Percentiles rank a stretch among this genome's conserved stretches.
These are phyloP conservation scores for Hydnomerulius pinastri DNA, from an alignment of 768 basidiomycete genomes.

Conservation along the genomic window DNA sequence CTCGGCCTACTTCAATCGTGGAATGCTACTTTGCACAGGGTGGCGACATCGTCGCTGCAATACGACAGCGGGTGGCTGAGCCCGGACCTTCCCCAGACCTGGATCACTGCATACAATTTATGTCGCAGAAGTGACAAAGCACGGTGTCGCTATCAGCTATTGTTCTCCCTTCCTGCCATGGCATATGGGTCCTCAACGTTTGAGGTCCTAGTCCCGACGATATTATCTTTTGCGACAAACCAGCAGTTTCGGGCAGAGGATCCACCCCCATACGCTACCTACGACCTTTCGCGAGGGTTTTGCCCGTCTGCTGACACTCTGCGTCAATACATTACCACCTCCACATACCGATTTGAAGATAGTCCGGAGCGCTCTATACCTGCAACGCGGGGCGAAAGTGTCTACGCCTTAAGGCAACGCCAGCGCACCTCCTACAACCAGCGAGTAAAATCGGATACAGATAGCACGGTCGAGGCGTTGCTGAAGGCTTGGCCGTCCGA, in stretches of 20 bases:
- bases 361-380: conserved; percentile 14
- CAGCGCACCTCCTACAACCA: conserved; percentile 6
- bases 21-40: neutral
- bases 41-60: conserved; percentile 9
- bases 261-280: conserved; percentile 19
- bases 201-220: conserved; percentile 21
- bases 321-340: neutral
- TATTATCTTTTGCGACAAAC: conserved; percentile 34
- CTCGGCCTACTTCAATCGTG: conserved; percentile 10
- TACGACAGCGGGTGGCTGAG: conserved; percentile 34
- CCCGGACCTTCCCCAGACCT: conserved; percentile 18
- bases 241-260: conserved; percentile 4
- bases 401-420: neutral
- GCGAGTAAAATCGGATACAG: conserved; percentile 8
- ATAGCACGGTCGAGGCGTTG: neutral
- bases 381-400: neutral
- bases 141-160: conserved; percentile 20
- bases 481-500: conserved; percentile 21
- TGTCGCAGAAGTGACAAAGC: conserved; percentile 14
- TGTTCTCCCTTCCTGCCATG: conserved; percentile 36
- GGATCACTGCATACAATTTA: conserved; percentile 31
- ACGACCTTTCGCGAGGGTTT: conserved; percentile 12
- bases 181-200: conserved; percentile 22
- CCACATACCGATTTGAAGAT: neutral
- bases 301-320: neutral